Evolutionary conservation across 2,329 filamentous ascomycete species (phyloP).

Genomic region (Cercospora janseana): DNA sequence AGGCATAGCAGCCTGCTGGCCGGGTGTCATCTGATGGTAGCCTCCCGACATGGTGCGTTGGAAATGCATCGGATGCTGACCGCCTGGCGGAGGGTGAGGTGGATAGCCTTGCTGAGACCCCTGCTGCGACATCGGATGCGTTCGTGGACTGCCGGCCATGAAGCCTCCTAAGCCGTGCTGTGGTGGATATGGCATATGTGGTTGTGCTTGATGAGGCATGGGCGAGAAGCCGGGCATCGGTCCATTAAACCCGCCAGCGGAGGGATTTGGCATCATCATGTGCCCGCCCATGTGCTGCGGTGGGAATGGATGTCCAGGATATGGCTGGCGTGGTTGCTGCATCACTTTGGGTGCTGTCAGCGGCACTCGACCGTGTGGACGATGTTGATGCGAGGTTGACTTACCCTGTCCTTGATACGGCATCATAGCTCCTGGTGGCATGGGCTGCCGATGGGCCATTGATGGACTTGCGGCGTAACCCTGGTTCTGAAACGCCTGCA

Average conservation of each 20-base stretch:
- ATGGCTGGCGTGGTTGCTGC: slow-evolving; percentile 38
- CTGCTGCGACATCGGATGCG: slow-evolving; percentile 90
- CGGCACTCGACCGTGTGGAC: slow-evolving; percentile 52
- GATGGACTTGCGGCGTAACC: slow-evolving; percentile 68
- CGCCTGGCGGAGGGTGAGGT: slow-evolving; percentile 27
- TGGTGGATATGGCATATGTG: slow-evolving; percentile 50
- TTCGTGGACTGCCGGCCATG: slow-evolving; percentile 76
- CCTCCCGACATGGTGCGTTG: slow-evolving; percentile 34
- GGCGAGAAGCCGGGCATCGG: slow-evolving; percentile 67
- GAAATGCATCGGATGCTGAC: slow-evolving; percentile 30
- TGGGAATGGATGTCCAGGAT: slow-evolving; percentile 22
- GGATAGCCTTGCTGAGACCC: slow-evolving; percentile 83
- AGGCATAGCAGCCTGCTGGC: slow-evolving; percentile 35
- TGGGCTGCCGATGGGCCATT: slow-evolving; percentile 49
- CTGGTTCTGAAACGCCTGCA: slow-evolving; percentile 64
- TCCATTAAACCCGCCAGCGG: slow-evolving; percentile 68
- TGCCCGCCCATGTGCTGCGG: slow-evolving; percentile 57
- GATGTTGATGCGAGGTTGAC: slow-evolving; percentile 12
- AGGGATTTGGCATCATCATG: slow-evolving; percentile 79
- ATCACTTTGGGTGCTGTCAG: slow-evolving; percentile 59
- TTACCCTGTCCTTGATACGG: slow-evolving; percentile 29
- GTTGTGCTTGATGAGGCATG: slow-evolving; percentile 63
- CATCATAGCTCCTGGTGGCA: slow-evolving; percentile 28
- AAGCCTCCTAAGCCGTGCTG: slow-evolving; percentile 51
- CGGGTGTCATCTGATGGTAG: slow-evolving; percentile 39